Evolutionary conservation across 129 eudicot genomes (phyloP).

Genomic region (Flaveria bidentis): DNA sequence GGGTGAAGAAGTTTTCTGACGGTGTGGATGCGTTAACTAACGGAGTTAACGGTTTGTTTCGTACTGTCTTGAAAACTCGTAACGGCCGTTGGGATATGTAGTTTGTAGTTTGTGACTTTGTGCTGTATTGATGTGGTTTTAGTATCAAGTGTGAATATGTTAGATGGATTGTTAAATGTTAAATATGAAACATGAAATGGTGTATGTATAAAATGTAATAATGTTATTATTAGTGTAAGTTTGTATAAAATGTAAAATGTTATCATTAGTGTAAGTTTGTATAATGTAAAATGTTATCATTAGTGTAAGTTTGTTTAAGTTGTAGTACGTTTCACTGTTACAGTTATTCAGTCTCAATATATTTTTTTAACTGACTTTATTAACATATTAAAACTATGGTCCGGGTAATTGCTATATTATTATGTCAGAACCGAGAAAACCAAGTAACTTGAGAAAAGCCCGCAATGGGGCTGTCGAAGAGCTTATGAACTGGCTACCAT

Average conservation of each 20-base stretch:
- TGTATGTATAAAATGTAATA: not conserved
- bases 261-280: not conserved
- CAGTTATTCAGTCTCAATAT: too few species aligned
- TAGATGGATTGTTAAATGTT: not conserved
- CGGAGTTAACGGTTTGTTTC: constrained; percentile 45
- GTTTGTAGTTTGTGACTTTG: constrained; percentile 18
- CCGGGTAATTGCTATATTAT: too few species aligned
- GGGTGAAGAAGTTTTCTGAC: constrained; percentile 23
- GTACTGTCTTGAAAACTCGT: constrained; percentile 39
- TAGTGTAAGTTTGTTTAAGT: not conserved
- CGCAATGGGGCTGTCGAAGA: constrained; percentile 87
- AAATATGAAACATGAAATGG: not conserved
- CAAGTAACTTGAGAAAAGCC: constrained; percentile 74
- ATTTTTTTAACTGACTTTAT: too few species aligned
- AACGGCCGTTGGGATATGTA: constrained; percentile 26
- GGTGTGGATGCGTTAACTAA: constrained; percentile 37
- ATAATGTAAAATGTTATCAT: not conserved
- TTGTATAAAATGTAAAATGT: not conserved
- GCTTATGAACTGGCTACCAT: constrained; percentile 77
- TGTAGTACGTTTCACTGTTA: too few species aligned
- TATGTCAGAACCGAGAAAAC: constrained; percentile 65
- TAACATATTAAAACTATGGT: too few species aligned
- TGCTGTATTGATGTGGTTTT: not conserved
- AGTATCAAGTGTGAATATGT: constrained; percentile 29
- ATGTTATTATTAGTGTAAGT: not conserved